Evolutionary conservation across 164 flowering plant genomes (phyloP).

Genomic region (Brasenia schreberi): DNA sequence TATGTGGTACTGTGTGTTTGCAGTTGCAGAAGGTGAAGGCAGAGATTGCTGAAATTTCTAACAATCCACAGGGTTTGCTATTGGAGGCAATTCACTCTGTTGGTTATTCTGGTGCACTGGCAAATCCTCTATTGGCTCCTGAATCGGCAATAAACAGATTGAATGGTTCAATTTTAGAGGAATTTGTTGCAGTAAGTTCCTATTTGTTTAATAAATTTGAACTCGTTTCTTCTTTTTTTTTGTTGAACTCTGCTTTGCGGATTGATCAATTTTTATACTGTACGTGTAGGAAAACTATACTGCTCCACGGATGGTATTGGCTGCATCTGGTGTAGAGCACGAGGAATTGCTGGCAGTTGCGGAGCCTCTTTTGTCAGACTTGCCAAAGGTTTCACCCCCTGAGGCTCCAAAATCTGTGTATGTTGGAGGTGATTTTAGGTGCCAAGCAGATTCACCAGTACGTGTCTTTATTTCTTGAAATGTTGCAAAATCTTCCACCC

Average conservation of each 20-base stretch:
- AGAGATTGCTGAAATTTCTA: conserved; percentile 47
- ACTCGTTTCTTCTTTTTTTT: background rate
- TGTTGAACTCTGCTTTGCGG: background rate
- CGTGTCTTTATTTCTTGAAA: conserved; percentile 7
- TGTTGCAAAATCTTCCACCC: too few species aligned
- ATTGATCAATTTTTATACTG: background rate
- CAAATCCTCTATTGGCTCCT: conserved; percentile 72
- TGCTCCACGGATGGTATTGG: conserved; percentile 84
- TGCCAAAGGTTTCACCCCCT: conserved; percentile 36
- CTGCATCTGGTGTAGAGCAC: conserved; percentile 88
- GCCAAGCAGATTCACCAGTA: conserved; percentile 66
- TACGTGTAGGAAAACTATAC: conserved; percentile 58
- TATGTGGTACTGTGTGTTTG: conserved; percentile 4
- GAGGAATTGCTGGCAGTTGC: conserved; percentile 63
- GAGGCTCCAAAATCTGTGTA: conserved; percentile 54
- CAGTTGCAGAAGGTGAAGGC: conserved; percentile 61
- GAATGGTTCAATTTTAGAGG: conserved; percentile 48
- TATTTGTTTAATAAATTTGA: too few species aligned
- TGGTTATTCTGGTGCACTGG: conserved; percentile 72
- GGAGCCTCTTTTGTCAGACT: conserved; percentile 79
- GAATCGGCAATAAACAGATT: conserved; percentile 53
- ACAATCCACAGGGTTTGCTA: conserved; percentile 68
- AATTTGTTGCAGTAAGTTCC: conserved; percentile 61
- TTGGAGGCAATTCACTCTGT: conserved; percentile 78
- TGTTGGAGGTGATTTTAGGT: conserved; percentile 75